phyloP scores from a whole-genome alignment of 148 eudicot species.

The Oxyria digyna region DNA sequence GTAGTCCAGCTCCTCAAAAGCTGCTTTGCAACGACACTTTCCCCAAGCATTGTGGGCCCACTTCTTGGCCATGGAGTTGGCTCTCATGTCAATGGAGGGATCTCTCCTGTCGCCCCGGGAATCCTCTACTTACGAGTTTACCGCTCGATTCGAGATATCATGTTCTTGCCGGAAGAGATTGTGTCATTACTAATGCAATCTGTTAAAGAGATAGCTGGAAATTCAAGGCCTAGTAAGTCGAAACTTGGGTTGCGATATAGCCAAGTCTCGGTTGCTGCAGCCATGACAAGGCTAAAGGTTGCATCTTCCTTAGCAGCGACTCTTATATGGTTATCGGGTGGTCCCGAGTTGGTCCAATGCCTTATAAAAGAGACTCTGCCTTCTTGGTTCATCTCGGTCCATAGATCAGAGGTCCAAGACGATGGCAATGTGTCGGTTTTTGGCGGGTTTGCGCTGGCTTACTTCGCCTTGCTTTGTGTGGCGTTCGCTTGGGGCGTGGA shows the following conservation, averaged over 20 bases:
- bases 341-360: conserved; percentile 54
- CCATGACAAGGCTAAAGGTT: conserved; percentile 54
- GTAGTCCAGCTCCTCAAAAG: conserved; percentile 72
- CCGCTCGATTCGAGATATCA: conserved; percentile 54
- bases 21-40: conserved; percentile 54
- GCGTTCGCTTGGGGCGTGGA: conserved; percentile 69
- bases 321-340: conserved; percentile 59
- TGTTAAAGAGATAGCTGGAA: conserved; percentile 38
- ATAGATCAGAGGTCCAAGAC: conserved; percentile 31
- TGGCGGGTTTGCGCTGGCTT: conserved; percentile 60
- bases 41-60: conserved; percentile 47
- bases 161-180: conserved; percentile 68
- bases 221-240: conserved; percentile 27
- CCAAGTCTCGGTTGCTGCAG: conserved; percentile 42
- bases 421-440: conserved; percentile 35
- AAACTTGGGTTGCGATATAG: conserved; percentile 29
- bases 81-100: conserved; percentile 58
- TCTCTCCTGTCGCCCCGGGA: conserved; percentile 84
- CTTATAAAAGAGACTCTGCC: conserved; percentile 68
- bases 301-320: conserved; percentile 76
- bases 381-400: conserved; percentile 72
- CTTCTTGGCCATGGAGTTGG: conserved; percentile 88
- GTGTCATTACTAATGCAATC: conserved; percentile 55
- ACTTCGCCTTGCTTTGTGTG: conserved; percentile 50
- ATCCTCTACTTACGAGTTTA: conserved; percentile 64